Conservation (phyloP, 1,139 yeast species). For the Pichia cactophila region DNA sequence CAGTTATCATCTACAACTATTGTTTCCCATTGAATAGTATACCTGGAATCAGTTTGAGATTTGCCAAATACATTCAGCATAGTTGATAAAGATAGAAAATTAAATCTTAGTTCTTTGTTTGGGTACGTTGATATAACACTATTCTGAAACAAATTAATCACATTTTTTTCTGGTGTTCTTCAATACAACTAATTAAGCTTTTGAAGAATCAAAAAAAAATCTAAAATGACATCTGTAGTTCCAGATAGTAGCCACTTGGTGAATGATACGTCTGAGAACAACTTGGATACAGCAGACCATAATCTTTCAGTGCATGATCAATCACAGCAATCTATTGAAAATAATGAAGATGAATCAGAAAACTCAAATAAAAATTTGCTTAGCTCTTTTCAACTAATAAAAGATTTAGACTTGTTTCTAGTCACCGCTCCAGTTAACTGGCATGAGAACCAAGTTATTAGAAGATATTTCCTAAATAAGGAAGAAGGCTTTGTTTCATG, state of each 20-base stretch:
- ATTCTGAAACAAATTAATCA: neutral
- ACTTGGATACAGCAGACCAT: neutral
- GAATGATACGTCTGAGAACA: neutral
- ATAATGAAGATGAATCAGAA: neutral
- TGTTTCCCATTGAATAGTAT: neutral
- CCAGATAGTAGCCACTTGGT: neutral
- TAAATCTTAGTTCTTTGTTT: neutral
- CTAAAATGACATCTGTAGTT: neutral
- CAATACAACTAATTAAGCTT: neutral
- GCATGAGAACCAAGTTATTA: slow-evolving; percentile 82
- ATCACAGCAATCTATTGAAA: neutral
- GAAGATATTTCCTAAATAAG: slow-evolving; percentile 77
- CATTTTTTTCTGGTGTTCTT: neutral
- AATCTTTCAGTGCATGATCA: neutral
- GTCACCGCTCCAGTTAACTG: slow-evolving; percentile 94
- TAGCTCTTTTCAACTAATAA: slow-evolving; percentile 57
- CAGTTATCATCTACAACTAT: neutral
- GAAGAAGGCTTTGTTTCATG: slow-evolving; percentile 91
- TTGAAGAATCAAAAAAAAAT: too few relatives aligned
- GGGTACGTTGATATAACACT: neutral
- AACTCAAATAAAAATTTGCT: slow-evolving; percentile 3
- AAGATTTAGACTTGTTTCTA: slow-evolving; percentile 73
- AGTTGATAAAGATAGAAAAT: neutral
- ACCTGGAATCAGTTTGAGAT: neutral
- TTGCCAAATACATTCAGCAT: neutral